Evolutionary conservation across 1,139 yeast genomes (phyloP), one percentile per base, ranked within the genome.

Genomic region (Scheffersomyces quercinus): DNA sequence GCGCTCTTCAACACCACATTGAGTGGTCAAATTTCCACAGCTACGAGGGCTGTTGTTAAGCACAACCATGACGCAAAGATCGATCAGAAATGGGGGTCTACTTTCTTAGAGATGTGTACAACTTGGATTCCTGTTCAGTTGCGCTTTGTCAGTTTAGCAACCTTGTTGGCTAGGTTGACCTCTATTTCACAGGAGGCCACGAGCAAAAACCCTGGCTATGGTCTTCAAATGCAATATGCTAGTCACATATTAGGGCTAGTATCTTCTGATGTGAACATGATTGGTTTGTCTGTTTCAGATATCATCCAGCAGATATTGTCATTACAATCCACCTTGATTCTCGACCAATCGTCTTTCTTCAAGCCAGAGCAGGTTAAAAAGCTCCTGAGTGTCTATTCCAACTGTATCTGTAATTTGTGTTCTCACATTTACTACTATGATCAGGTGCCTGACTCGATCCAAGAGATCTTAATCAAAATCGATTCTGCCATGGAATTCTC

Each of bases 261-360:
- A n/a, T 77, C 85, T 1, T 85, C 95, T 0, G 83, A 83, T 34
- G 89, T 89, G 36, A 88, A 85, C 58, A 82, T 91, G 79, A 85
- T 90, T 50, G 98, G 98, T 0, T 70, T 93, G 37, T 87, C 97
- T 10, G 88, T 90, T n/a, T 75, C 90, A 37, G 98, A 91, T 60
- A 78, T 85, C 48, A 73, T 88, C 61, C 81, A 86, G 48, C 80
- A 81, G 39, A 65, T 93, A 12, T 67, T 88, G 39, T 62, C 68
- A 5, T 75, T 85, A 42, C 95, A 89, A 57, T 64, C 81, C 16
- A 65, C 70, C 14, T 60, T 80, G 38, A 62, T 79, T 32, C 53
- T 71, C 41, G 49, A 51, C 30, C 63, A 65, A 43, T 48, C 66
- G 1, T 50, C 51, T 3, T 55, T 52, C 26, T 52, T 67, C 16